Percentiles rank a stretch among this genome's conserved stretches.
phyloP scores from a whole-genome alignment of 1,139 yeast species.

The Yamadazyma atmosphaerica region DNA sequence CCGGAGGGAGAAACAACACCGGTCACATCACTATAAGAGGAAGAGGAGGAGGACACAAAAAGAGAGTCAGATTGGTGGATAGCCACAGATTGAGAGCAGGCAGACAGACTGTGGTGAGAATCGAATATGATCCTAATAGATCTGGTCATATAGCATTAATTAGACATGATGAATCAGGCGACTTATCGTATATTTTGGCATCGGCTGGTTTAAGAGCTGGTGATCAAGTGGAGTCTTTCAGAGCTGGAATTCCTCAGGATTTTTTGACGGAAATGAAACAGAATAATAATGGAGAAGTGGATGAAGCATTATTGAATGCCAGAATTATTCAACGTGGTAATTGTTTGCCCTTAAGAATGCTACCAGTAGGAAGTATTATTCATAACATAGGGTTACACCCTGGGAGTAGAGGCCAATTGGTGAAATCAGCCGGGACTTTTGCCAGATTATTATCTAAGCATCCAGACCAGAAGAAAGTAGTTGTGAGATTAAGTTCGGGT shows the following conservation, averaged over 20 bases:
- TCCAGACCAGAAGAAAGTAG: constrained; percentile 69
- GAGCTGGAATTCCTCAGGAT: constrained; percentile 82
- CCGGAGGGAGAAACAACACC: constrained; percentile 86
- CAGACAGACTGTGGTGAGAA: constrained; percentile 75
- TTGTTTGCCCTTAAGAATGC: constrained; percentile 88
- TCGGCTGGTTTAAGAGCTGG: constrained; percentile 93
- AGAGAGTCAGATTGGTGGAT: constrained; percentile 83
- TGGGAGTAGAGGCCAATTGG: constrained; percentile 86
- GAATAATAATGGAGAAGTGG: constrained; percentile 72
- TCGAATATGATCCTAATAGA: constrained; percentile 96
- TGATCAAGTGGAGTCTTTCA: constrained; percentile 84
- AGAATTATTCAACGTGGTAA: constrained; percentile 92
- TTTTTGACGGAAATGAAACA: constrained; percentile 67
- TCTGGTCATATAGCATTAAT: constrained; percentile 90
- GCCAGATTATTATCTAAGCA: constrained; percentile 85
- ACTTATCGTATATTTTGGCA: constrained; percentile 80
- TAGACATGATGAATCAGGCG: constrained; percentile 60
- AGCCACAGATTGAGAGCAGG: constrained; percentile 69
- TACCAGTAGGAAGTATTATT: constrained; percentile 88
- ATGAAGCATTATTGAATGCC: constrained; percentile 87
- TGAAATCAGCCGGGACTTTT: constrained; percentile 93
- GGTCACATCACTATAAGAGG: constrained; percentile 92
- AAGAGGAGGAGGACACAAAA: constrained; percentile 96
- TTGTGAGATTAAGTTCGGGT: constrained; percentile 83
- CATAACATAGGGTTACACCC: constrained; percentile 81